Evolutionary conservation across 805 yeast genomes (phyloP), one percentile per base, ranked within the genome.

Genomic region (Candida koratica): DNA sequence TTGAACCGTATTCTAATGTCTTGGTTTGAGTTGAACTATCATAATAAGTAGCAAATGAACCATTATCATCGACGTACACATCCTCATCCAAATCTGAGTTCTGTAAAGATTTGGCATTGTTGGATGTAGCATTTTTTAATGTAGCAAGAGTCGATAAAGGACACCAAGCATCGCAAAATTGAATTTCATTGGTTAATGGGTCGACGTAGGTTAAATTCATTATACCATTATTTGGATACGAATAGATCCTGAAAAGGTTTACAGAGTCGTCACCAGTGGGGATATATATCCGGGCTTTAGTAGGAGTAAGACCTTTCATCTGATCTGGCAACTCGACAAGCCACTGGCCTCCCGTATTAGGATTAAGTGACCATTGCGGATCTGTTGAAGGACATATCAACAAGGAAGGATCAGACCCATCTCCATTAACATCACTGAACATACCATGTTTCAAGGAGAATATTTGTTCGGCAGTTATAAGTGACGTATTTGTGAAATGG

Each of bases 191-290:
- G 2, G 86, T 71, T 0, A 53, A 42, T 3, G 95, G 95, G 52
- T 90, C 90, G 15, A 84, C 64, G 51, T 88, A 93, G 0, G 94
- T 78, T 45, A 93, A 57, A 55, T 93, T 93, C 96, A 93, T 84
- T 43, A 90, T 90, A 45, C 97, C 86, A 46, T 80, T 73, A 9
- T 88, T 71, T 1, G 97, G 97, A 36, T 72, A 61, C 0, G 96
- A 79, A 25, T 82, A 63, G 5, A 93, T 64, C 49, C 96, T 72
- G 55, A 89, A 93, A 6, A 71, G 41, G 32, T 79, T 68, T 5
- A 79, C 71, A 10, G 80, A 77, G 34, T 71, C 67, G 24, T 63
- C 66, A 7, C 64, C 61, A 5, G 54, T 54, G 0, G 90, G 77
- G 43, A 85, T 79, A 55, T 76, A 84, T 4, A 93, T 52, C 36